Percentiles rank a stretch among this genome's conserved stretches.
Evolutionary conservation across 2,329 filamentous ascomycete species (phyloP).

Genomic region (Aspergillus neoniger): DNA sequence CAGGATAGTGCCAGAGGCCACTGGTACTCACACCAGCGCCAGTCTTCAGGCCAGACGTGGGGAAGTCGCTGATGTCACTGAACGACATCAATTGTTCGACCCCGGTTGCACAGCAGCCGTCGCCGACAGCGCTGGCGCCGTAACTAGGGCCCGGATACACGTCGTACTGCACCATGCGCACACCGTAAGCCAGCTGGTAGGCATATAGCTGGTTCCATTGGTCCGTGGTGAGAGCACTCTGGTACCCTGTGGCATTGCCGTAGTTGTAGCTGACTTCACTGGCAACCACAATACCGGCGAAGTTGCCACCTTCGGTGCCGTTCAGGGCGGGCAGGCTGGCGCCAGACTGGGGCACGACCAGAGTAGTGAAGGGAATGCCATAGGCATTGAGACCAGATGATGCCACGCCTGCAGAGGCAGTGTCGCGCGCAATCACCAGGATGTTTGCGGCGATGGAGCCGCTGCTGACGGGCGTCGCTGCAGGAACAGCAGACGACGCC

Average conservation of each 20-base stretch:
- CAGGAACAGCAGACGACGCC: constrained; percentile 22
- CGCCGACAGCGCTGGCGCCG: constrained; percentile 44
- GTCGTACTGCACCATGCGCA: constrained; percentile 63
- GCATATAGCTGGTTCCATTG: constrained; percentile 60
- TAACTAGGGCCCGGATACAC: constrained; percentile 57
- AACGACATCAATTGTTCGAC: constrained; percentile 57
- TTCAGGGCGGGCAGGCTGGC: constrained; percentile 56
- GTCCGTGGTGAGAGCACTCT: constrained; percentile 56
- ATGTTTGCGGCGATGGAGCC: constrained; percentile 47
- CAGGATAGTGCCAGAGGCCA: constrained; percentile 62
- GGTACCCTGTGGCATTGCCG: constrained; percentile 42
- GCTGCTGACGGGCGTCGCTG: constrained; percentile 22
- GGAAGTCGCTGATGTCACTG: constrained; percentile 56
- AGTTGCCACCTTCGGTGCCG: constrained; percentile 55
- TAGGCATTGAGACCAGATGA: constrained; percentile 61
- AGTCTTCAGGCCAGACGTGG: constrained; percentile 56
- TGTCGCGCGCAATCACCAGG: constrained; percentile 58
- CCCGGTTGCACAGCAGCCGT: constrained; percentile 51
- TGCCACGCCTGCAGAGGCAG: constrained; percentile 50
- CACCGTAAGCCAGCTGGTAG: constrained; percentile 61
- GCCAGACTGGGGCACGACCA: constrained; percentile 58
- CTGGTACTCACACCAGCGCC: constrained; percentile 52
- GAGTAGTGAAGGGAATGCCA: constrained; percentile 60
- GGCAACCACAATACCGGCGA: constrained; percentile 60
- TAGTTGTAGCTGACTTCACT: constrained; percentile 59